A percentile compares a stretch with the other conserved stretches of the same genome.
Conservation (phyloP, 306 rosid species). For the Medicago ruthenica region DNA sequence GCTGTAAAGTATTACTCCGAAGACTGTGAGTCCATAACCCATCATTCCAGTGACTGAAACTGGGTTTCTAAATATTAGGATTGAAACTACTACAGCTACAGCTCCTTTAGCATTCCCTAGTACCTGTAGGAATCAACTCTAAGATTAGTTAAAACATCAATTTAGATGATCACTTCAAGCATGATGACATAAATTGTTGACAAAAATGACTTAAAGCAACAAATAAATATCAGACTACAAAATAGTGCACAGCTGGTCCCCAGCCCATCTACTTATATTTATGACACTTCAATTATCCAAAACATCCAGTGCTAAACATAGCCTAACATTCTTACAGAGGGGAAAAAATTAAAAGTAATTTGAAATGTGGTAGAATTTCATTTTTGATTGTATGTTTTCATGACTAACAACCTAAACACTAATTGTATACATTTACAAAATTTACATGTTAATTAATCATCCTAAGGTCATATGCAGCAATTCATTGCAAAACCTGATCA, state of each 20-base stretch:
- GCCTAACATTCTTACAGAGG: no score
- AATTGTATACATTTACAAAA: not conserved
- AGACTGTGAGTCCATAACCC: conserved; percentile 88
- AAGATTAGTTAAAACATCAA: conserved; percentile 26
- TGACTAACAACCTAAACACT: not conserved
- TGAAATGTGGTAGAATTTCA: not conserved
- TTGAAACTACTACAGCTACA: conserved; percentile 96
- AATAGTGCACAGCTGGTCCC: not conserved
- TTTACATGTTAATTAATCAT: no score
- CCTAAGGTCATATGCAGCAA: no score
- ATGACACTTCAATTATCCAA: not conserved
- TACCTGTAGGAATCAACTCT: conserved; percentile 67
- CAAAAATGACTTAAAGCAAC: not conserved
- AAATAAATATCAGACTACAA: not conserved
- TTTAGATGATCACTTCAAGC: not conserved
- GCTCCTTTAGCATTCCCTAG: conserved; percentile 99
- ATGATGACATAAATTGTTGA: not conserved
- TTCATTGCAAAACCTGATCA: no score
- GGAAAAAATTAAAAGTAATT: no score
- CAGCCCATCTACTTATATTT: not conserved
- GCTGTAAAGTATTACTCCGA: conserved; percentile 91
- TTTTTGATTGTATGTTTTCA: no score
- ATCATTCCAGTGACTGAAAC: conserved; percentile 99
- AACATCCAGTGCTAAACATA: no score
- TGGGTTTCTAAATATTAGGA: conserved; percentile 90